These are phyloP conservation scores for Paragyromitra xinjiangensis DNA, from an alignment of 495 filamentous ascomycete genomes.

Conservation along the genomic window DNA sequence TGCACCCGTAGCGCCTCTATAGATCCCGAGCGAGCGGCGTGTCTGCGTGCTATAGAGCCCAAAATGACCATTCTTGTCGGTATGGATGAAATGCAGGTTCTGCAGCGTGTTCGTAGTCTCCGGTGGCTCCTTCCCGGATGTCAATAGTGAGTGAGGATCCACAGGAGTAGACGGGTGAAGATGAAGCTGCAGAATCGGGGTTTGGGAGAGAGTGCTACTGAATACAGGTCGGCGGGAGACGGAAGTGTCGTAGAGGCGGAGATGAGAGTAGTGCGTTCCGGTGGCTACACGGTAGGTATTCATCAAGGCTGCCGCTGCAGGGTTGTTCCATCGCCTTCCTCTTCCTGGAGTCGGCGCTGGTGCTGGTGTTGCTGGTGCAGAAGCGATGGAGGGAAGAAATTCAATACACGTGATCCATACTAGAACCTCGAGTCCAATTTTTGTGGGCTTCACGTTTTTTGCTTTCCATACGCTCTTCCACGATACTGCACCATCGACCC, in stretches of 20 bases:
- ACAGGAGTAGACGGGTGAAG: constrained; percentile 45
- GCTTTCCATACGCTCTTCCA: constrained; percentile 52
- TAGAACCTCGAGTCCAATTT: constrained; percentile 52
- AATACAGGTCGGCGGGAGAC: constrained; percentile 55
- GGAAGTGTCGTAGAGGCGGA: constrained; percentile 53
- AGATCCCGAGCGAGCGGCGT: constrained; percentile 47
- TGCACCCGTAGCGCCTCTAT: constrained; percentile 51
- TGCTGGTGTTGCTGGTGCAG: background rate
- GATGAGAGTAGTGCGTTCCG: constrained; percentile 47
- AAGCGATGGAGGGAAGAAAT: constrained; percentile 38
- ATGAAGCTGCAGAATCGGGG: constrained; percentile 42
- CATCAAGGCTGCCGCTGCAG: background rate
- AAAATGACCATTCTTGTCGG: constrained; percentile 46
- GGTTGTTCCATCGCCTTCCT: constrained; percentile 14
- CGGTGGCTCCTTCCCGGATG: constrained; percentile 39
- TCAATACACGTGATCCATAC: constrained; percentile 46
- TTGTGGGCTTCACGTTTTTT: constrained; percentile 52
- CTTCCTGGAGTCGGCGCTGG: background rate
- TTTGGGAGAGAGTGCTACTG: constrained; percentile 38
- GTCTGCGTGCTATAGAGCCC: constrained; percentile 37
- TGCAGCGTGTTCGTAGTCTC: constrained; percentile 40
- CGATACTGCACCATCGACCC: constrained; percentile 3
- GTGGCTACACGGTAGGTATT: constrained; percentile 40
- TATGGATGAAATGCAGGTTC: constrained; percentile 45
- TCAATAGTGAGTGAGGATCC: constrained; percentile 21